Evolutionary conservation across 192 early-diverging fungal species (phyloP).

Genomic region (Funneliformis mosseae): DNA sequence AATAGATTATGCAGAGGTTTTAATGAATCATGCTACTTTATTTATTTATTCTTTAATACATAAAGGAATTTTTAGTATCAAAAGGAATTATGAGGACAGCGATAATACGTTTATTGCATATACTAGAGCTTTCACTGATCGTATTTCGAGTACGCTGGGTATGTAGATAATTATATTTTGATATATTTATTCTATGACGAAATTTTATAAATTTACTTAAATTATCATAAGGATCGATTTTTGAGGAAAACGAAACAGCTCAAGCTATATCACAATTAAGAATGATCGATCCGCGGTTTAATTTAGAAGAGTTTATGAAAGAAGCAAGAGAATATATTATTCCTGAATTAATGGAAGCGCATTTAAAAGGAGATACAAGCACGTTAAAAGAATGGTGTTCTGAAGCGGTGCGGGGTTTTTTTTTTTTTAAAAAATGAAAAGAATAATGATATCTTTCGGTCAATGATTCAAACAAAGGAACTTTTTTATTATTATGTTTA

Average conservation of each 20-base stretch:
- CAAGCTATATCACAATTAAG: conserved; percentile 84
- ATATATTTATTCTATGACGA: background rate
- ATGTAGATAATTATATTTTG: conserved; percentile 25
- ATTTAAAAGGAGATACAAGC: conserved; percentile 81
- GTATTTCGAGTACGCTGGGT: conserved; percentile 74
- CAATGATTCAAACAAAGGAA: background rate
- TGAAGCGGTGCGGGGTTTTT: conserved; percentile 70
- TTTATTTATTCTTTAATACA: conserved; percentile 25
- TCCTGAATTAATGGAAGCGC: conserved; percentile 96
- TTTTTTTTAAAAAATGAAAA: too few relatives aligned
- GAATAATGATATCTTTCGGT: background rate
- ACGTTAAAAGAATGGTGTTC: conserved; percentile 92
- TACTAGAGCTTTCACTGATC: conserved; percentile 74
- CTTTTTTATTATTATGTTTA: background rate
- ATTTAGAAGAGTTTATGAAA: conserved; percentile 83
- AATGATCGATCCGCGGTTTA: conserved; percentile 84
- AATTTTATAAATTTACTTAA: background rate
- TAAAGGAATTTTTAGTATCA: conserved; percentile 68
- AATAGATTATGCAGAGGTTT: background rate
- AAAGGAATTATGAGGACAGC: conserved; percentile 84
- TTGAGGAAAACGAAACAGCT: conserved; percentile 94
- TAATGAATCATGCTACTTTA: background rate
- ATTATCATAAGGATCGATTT: conserved; percentile 60
- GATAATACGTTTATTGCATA: conserved; percentile 83
- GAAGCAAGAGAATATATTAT: conserved; percentile 91